Evolutionary conservation across 352 stramenopile genomes (phyloP), one percentile per base, ranked within the genome.

Genomic region (Saprolegnia diclina): DNA sequence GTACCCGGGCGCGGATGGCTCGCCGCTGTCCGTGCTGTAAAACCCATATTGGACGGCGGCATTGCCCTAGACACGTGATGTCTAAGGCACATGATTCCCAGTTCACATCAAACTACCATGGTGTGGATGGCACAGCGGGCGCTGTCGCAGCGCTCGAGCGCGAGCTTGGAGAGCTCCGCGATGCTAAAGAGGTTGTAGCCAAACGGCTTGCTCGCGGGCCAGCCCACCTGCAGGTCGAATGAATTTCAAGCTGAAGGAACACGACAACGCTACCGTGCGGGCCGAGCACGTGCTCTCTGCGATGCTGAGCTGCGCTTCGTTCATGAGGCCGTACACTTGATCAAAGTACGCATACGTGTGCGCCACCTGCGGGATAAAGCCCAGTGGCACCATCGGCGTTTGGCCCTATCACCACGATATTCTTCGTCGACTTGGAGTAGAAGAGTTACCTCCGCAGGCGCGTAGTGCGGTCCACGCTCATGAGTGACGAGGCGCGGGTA

Each of bases 261-360:
- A 14, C 38, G 7, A 16, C 2, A 11, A n/a, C 18, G 42, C 42
- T 48, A 88, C 77, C 38, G 85, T 94, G 50, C 88, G 84, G 24
- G 83, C 84, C 6, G 84, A 84, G 66, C 92, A 98, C 16, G 93
- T 98, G 62, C 83, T 97, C 80, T 98, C 95, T 4, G 81, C 91
- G 55, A 98, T 98, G 57, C 81, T 96, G 38, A 98, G 78, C 76
- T 97, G 87, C 64, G 89, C 75, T 66, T 98, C 95, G 77, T 98
- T 98, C 75, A 98, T 95, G 74, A 97, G 90, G 45, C 87, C 92
- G 72, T 98, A 94, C 72, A 92, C 85, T 45, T 96, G 90, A 70
- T 98, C 94, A 50, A 95, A 91, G 75, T 98, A 98, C 10, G 82
- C 92, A 74, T 90, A 97, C 26, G 95, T 98, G 72, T 92, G 82